A percentile compares a stretch with the other conserved stretches of the same genome.
phyloP scores from a whole-genome alignment of 139 green algal genomes.

The Prasinococcaceae sp. region DNA sequence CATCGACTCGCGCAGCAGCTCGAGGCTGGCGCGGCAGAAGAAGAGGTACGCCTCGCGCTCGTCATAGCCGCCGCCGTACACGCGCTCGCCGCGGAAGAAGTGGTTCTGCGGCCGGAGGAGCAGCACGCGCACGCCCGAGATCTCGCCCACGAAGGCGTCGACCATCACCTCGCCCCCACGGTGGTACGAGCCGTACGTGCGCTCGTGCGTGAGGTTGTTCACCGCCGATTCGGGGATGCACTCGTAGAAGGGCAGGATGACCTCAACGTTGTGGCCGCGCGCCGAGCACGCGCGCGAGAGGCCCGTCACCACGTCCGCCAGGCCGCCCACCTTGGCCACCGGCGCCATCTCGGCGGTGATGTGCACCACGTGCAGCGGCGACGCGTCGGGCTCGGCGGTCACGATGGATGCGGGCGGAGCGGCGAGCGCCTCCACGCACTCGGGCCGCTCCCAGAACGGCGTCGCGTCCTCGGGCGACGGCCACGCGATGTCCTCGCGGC shows the following conservation, averaged over 20 bases:
- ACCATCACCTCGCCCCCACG: constrained; percentile 8
- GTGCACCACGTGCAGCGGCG: constrained; percentile 64
- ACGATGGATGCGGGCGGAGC: not conserved
- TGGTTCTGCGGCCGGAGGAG: constrained; percentile 18
- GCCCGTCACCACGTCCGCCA: constrained; percentile 75
- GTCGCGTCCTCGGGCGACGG: constrained; percentile 4
- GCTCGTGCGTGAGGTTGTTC: not conserved
- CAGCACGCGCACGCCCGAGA: constrained; percentile 15
- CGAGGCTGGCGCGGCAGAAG: constrained; percentile 72
- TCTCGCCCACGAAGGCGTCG: constrained; percentile 1
- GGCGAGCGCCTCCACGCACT: not conserved
- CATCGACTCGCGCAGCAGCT: constrained; percentile 36
- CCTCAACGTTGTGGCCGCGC: constrained; percentile 39
- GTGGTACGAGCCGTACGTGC: constrained; percentile 11
- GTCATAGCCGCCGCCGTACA: constrained; percentile 88
- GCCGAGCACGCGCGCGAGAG: constrained; percentile 18
- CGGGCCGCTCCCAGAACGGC: constrained; percentile 13
- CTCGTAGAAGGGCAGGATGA: constrained; percentile 74
- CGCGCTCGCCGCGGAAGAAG: constrained; percentile 40
- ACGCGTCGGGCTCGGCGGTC: constrained; percentile 17
- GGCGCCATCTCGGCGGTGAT: constrained; percentile 86
- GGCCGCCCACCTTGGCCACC: constrained; percentile 80
- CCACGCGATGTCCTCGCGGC: no score
- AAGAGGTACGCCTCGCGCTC: constrained; percentile 91
- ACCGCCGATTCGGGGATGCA: constrained; percentile 38